A percentile compares a stretch with the other conserved stretches of the same genome.
Evolutionary conservation across 2,329 filamentous ascomycete species (phyloP).

Genomic region (Aspergillus udagawae): DNA sequence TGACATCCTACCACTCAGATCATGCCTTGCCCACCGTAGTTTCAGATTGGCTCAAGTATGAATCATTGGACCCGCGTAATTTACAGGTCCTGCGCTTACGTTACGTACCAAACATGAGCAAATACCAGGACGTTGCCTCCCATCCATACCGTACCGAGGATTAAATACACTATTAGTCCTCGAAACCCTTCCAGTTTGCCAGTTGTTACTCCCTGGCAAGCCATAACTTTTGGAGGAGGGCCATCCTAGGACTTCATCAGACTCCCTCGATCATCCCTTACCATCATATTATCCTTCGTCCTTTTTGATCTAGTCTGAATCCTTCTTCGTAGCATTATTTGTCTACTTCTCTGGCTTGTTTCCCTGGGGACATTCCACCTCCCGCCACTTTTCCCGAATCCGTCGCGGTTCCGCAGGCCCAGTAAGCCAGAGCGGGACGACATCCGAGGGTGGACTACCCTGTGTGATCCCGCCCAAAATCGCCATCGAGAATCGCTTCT

Average conservation of each 20-base stretch:
- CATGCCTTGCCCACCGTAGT: neutral
- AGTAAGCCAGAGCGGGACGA: slow-evolving; percentile 30
- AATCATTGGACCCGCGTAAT: neutral
- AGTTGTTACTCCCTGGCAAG: neutral
- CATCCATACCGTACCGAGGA: neutral
- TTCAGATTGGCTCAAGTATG: neutral
- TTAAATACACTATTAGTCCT: neutral
- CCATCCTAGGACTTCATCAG: neutral
- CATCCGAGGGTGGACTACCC: slow-evolving; percentile 33
- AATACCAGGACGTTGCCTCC: neutral
- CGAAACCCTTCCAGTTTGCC: slow-evolving; percentile 4
- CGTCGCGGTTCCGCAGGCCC: slow-evolving; percentile 26
- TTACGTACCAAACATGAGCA: neutral
- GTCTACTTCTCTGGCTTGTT: slow-evolving; percentile 1
- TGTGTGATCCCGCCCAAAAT: slow-evolving; percentile 30
- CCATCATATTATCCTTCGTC: neutral
- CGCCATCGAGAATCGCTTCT: slow-evolving; percentile 30
- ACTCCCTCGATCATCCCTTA: neutral
- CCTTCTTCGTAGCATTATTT: neutral
- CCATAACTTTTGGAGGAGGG: neutral
- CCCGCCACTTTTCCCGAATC: slow-evolving; percentile 27
- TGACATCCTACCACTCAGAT: neutral
- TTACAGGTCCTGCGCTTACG: neutral
- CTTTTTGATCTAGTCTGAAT: neutral
- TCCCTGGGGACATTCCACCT: slow-evolving; percentile 7